phyloP scores from a whole-genome alignment of 371 early-diverging fungal genomes.

The Mortierella sp. region DNA sequence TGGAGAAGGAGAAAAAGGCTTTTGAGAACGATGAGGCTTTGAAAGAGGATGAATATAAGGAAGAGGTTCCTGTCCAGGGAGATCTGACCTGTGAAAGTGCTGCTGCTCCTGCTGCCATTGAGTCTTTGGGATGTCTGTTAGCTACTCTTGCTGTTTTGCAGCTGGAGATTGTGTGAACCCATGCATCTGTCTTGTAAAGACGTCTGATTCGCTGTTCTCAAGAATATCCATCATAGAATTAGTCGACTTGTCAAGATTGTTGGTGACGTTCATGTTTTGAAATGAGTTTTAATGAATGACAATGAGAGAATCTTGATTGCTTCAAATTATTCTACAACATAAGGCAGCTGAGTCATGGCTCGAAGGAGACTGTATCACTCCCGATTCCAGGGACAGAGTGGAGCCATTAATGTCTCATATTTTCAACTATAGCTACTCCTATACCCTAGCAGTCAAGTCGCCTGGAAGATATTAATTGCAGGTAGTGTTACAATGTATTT shows the following conservation, averaged over 20 bases:
- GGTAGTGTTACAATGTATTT: constrained; percentile 12
- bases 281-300: not conserved
- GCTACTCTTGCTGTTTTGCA: constrained; percentile 3
- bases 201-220: not conserved
- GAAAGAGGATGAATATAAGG: not conserved
- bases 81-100: constrained; percentile 2
- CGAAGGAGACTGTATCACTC: not conserved
- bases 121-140: constrained; percentile 10
- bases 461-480: too few relatives aligned
- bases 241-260: not conserved
- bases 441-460: too few relatives aligned
- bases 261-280: not conserved
- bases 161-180: constrained; percentile 14
- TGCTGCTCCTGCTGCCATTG: constrained; percentile 19
- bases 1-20: constrained; percentile 16
- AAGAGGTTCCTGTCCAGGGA: not conserved
- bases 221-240: constrained; percentile 4
- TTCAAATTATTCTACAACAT: not conserved
- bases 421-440: too few relatives aligned
- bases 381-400: not conserved
- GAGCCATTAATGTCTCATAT: too few relatives aligned
- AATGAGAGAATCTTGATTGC: not conserved
- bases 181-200: constrained; percentile 5
- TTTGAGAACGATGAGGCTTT: constrained; percentile 4
- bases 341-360: not conserved